Conservation (phyloP, 2,329 filamentous ascomycete genomes). For the Knoxdaviesia proteae region DNA sequence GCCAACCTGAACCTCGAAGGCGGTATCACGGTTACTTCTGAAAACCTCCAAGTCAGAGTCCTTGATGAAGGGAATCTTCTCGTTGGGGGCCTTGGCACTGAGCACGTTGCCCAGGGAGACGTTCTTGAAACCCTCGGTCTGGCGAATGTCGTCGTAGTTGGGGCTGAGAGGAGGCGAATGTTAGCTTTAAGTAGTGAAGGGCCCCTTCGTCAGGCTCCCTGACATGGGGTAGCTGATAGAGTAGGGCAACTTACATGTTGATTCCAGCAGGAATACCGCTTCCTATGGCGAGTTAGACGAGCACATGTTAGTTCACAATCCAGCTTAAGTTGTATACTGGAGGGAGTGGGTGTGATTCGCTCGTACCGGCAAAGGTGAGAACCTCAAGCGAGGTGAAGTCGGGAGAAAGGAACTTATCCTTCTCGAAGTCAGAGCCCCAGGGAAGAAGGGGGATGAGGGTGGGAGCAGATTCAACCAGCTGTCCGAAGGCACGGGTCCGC, state of each 20-base stretch:
- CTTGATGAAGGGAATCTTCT: slow-evolving; percentile 78
- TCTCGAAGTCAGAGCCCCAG: slow-evolving; percentile 78
- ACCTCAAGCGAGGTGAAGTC: slow-evolving; percentile 94
- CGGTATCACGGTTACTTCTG: slow-evolving; percentile 61
- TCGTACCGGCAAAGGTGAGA: slow-evolving; percentile 41
- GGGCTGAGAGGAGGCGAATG: slow-evolving; percentile 13
- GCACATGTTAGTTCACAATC: background rate
- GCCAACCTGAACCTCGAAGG: slow-evolving; percentile 91
- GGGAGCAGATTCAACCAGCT: slow-evolving; percentile 64
- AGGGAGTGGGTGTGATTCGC: background rate
- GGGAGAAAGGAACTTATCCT: slow-evolving; percentile 84
- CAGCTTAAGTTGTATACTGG: background rate
- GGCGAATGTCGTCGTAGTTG: slow-evolving; percentile 59
- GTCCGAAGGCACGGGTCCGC: slow-evolving; percentile 69
- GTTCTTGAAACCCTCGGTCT: slow-evolving; percentile 78
- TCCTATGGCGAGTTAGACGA: slow-evolving; percentile 11
- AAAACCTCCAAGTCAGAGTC: slow-evolving; percentile 60
- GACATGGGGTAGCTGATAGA: background rate
- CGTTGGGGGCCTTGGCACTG: slow-evolving; percentile 75
- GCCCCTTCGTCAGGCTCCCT: background rate
- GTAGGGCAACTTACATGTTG: slow-evolving; percentile 25
- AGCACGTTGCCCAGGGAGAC: slow-evolving; percentile 86
- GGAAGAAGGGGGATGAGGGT: slow-evolving; percentile 73
- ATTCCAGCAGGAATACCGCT: slow-evolving; percentile 49
- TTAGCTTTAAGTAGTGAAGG: background rate